Evolutionary conservation across 805 yeast species (phyloP).

Genomic region (Ogataea methylovora): DNA sequence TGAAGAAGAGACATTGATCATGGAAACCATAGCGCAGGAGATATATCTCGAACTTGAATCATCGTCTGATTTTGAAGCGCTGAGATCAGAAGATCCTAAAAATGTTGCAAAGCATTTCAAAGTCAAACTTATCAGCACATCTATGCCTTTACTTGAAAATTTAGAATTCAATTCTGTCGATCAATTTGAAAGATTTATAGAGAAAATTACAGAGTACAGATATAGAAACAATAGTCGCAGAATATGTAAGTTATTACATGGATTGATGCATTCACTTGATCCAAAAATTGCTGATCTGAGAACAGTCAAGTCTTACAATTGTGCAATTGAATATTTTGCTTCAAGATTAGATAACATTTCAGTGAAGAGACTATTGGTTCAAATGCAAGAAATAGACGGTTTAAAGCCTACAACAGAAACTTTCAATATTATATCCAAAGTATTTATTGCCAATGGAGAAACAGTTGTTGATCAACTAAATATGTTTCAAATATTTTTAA

Average conservation of each 20-base stretch:
- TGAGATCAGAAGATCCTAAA: too few species aligned
- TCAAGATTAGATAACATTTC: constrained; percentile 30
- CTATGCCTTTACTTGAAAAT: too few species aligned
- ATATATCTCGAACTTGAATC: too few species aligned
- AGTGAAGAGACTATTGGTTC: constrained; percentile 30
- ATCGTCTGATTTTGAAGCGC: too few species aligned
- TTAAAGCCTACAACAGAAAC: constrained; percentile 12
- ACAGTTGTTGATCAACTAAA: constrained; percentile 8
- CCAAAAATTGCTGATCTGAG: constrained; percentile 19
- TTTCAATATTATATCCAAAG: constrained; percentile 16
- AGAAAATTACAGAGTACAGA: constrained; percentile 9
- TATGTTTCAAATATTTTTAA: constrained; percentile 10
- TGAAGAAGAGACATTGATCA: too few species aligned
- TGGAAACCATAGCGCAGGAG: too few species aligned
- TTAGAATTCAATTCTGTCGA: too few species aligned
- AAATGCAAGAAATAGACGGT: constrained; percentile 22
- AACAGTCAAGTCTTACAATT: constrained; percentile 27
- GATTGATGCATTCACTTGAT: constrained; percentile 4
- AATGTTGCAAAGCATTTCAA: too few species aligned
- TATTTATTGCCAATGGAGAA: constrained; percentile 7
- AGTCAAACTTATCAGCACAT: too few species aligned
- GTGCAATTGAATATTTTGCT: constrained; percentile 30
- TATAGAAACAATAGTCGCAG: constrained; percentile 10
- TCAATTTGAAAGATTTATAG: neutral
- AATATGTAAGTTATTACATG: constrained; percentile 9